Evolutionary conservation across 108 stramenopile species (phyloP).

Genomic region (Nannochloropsis oceanica): DNA sequence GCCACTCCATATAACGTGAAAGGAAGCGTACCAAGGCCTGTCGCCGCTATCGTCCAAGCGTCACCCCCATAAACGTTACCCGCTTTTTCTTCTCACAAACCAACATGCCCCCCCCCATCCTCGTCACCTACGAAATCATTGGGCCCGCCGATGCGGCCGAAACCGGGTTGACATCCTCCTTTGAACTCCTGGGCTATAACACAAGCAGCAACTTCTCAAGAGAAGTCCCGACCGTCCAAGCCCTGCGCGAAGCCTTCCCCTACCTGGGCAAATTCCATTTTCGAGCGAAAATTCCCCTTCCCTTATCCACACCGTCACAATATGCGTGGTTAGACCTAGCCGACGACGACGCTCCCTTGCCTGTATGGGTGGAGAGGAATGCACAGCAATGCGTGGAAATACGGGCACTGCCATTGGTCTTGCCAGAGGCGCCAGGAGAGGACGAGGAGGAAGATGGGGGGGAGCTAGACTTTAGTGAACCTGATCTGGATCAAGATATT

Average conservation of each 20-base stretch:
- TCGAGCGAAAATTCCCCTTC: neutral
- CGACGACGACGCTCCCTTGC: neutral
- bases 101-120: neutral
- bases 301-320: neutral
- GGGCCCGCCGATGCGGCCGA: neutral
- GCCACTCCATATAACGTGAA: no score
- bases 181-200: neutral
- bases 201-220: no score
- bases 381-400: neutral
- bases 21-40: no score
- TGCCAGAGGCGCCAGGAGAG: no score
- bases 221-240: neutral
- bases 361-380: neutral
- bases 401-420: neutral
- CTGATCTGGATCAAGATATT: neutral
- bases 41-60: no score
- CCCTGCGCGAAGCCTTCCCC: neutral
- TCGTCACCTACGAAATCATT: neutral
- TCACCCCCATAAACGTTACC: no score
- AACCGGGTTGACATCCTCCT: neutral
- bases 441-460: neutral
- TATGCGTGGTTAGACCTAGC: neutral
- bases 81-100: no score
- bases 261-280: neutral
- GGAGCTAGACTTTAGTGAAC: neutral